These are phyloP conservation scores for Aspergillus clavatus DNA, from an alignment of 2,329 filamentous ascomycete species.

Conservation along the genomic window DNA sequence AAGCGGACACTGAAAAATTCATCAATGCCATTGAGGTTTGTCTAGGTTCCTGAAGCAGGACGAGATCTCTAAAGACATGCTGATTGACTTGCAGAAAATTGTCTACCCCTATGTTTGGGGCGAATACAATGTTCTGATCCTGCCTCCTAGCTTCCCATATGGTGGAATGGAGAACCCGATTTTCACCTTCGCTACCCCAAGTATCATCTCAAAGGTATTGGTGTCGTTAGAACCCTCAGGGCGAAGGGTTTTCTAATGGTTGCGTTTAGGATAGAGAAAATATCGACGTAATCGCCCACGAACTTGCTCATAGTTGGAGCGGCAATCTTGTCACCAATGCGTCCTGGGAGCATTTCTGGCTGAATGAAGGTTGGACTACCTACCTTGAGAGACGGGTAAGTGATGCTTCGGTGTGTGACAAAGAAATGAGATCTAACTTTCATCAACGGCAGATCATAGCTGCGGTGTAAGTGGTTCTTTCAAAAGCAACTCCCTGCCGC, in stretches of 20 bases:
- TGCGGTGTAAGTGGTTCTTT: constrained; percentile 29
- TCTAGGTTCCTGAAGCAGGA: constrained; percentile 2
- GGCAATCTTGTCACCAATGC: constrained; percentile 64
- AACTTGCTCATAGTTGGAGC: constrained; percentile 72
- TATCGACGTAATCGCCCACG: constrained; percentile 93
- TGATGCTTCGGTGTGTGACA: neutral
- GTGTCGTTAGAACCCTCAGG: neutral
- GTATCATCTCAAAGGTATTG: constrained; percentile 72
- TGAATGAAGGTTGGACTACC: constrained; percentile 83
- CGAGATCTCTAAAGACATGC: neutral
- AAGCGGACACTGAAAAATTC: constrained; percentile 86
- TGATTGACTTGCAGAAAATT: constrained; percentile 43
- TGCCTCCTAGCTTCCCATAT: constrained; percentile 87
- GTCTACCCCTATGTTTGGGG: constrained; percentile 92
- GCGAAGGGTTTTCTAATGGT: constrained; percentile 1
- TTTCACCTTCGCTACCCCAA: constrained; percentile 92
- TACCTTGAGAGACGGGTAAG: constrained; percentile 76
- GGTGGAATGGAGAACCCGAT: constrained; percentile 84
- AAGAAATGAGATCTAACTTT: constrained; percentile 10
- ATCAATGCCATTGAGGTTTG: constrained; percentile 75
- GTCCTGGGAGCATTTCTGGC: constrained; percentile 52
- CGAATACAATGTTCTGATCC: constrained; percentile 85
- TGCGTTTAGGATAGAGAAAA: constrained; percentile 65
- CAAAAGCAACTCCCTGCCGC: neutral
- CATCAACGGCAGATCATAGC: constrained; percentile 38